Evolutionary conservation across 1,284 basidiomycete species (phyloP), one percentile per base, ranked within the genome.

Genomic region (Phylloboletellus chloephorus): DNA sequence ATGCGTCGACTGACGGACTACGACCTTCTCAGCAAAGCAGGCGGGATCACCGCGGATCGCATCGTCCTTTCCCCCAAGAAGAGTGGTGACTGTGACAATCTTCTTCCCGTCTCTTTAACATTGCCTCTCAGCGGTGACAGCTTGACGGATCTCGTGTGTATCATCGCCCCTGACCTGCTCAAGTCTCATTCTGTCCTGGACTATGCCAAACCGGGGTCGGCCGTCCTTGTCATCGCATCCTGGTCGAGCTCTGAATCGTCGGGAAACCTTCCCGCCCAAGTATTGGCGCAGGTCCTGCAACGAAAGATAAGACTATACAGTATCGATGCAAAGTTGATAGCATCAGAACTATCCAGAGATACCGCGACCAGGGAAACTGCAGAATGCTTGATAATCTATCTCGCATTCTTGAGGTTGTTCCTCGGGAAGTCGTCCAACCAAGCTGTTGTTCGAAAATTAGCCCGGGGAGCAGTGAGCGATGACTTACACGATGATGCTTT

Each of bases 371-470:
- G 63, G 41, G 69, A 72, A 25, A 63, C 67, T 1, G 52, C 77
- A 6, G 72, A 80, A 52, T 71, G 66, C 43, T 56, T 81, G 39
- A 51, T 83, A 16, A 70, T 74, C 16, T 74, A 82, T 46, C 64
- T 87, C 10, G 76, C 80, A 1, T 82, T 88, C 63, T 57, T 88
- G 49, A 69, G 82, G 34, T 65, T 89, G 31, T 89, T 88, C 61
- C 67, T 89, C 15, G 85, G 83, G 8, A 59, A 67, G 21, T 64
- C 66, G 2, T 82, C 82, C 1, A 76, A 66, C 10, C 72, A 79
- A 53, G 56, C 62, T 0, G 59, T 71, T 5, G 67, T 87, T 9
- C 56, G 72, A 26, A 72, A 73, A 54, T 55, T 84, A 17, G 75
- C 75, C 2, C 63, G 63, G 16, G 59, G 54, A 1, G 57, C 13